These are phyloP conservation scores for Trichoderma cornu-damae DNA, from an alignment of 2,329 filamentous ascomycete species.

Conservation along the genomic window DNA sequence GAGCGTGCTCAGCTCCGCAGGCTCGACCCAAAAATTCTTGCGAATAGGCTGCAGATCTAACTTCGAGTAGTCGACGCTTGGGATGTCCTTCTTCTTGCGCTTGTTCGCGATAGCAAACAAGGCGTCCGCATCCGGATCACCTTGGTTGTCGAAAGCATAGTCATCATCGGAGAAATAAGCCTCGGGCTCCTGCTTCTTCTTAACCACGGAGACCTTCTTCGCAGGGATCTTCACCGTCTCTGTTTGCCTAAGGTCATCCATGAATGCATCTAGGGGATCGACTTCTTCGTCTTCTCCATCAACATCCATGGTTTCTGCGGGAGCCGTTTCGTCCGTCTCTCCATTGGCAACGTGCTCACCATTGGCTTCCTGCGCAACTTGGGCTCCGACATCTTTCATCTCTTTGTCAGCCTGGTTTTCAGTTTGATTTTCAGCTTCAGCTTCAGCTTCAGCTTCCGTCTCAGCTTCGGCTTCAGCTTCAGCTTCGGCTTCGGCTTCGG, in stretches of 20 bases:
- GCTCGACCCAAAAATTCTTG: conserved; percentile 93
- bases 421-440: not conserved
- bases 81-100: conserved; percentile 95
- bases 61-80: conserved; percentile 78
- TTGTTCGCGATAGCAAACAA: conserved; percentile 53
- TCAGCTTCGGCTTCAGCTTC: conserved; percentile 18
- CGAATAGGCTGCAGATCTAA: conserved; percentile 78
- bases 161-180: conserved; percentile 89
- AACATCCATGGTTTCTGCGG: conserved; percentile 50
- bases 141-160: conserved; percentile 48
- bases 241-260: conserved; percentile 63
- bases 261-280: conserved; percentile 95
- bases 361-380: conserved; percentile 15
- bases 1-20: conserved; percentile 74
- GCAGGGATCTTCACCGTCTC: conserved; percentile 39
- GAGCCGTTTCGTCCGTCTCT: not conserved
- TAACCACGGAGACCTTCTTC: conserved; percentile 31
- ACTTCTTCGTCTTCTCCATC: conserved; percentile 57
- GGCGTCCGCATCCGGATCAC: conserved; percentile 43
- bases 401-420: conserved; percentile 37
- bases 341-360: conserved; percentile 14
- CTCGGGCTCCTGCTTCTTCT: conserved; percentile 65
- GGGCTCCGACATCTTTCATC: conserved; percentile 23
- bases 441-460: conserved; percentile 41
- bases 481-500: conserved; percentile 39